A percentile compares a stretch with the other conserved stretches of the same genome.
Evolutionary conservation across 805 yeast genomes (phyloP).

Genomic region (Dipodascopsis uninucleata): DNA sequence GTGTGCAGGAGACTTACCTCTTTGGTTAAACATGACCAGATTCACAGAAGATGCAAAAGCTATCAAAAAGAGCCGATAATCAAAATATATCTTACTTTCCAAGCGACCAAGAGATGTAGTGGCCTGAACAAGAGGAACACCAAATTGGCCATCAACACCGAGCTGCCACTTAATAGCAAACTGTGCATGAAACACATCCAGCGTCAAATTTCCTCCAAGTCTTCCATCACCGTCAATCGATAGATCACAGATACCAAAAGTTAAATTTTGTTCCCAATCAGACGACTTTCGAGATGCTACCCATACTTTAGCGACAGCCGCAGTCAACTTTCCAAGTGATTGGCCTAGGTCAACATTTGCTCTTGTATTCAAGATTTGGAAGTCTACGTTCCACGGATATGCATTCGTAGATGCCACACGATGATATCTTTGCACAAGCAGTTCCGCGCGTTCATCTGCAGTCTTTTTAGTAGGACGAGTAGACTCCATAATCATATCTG

Average conservation of each 20-base stretch:
- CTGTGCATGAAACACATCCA: conserved; percentile 51
- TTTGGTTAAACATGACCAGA: conserved; percentile 65
- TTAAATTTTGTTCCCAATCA: conserved; percentile 67
- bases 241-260: conserved; percentile 54
- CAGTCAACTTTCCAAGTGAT: conserved; percentile 63
- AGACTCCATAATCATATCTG: conserved; percentile 39
- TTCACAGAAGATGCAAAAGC: conserved; percentile 48
- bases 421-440: conserved; percentile 42
- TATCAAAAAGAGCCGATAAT: conserved; percentile 79
- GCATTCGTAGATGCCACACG: conserved; percentile 61
- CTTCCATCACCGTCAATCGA: conserved; percentile 66
- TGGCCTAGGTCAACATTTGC: conserved; percentile 76
- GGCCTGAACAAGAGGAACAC: conserved; percentile 64
- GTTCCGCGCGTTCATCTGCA: conserved; percentile 24
- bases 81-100: conserved; percentile 66
- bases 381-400: conserved; percentile 68
- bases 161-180: conserved; percentile 70
- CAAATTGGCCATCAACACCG: conserved; percentile 40
- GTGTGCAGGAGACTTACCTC: conserved; percentile 44
- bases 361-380: conserved; percentile 50
- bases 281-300: conserved; percentile 60
- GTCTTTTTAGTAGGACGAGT: conserved; percentile 3
- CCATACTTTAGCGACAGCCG: conserved; percentile 62
- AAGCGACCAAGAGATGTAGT: conserved; percentile 54
- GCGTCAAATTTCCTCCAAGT: conserved; percentile 62